Conservation (phyloP, 2,329 filamentous ascomycete species). For the Hortaea sp. region DNA sequence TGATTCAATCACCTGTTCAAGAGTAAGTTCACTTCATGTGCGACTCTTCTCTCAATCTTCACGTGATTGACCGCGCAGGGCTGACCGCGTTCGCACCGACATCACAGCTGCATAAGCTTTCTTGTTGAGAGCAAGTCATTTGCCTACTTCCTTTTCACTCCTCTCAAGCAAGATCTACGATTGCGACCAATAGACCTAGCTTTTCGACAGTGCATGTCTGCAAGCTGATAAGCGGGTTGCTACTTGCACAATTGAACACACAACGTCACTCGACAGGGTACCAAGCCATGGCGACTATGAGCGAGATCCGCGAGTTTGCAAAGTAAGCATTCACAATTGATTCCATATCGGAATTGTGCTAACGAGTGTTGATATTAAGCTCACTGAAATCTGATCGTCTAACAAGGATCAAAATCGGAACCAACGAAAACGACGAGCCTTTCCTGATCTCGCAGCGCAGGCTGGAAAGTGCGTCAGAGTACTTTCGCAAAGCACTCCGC, state of each 20-base stretch:
- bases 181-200: too few species aligned
- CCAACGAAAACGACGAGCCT: not conserved
- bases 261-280: not conserved
- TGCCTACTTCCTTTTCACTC: too few species aligned
- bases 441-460: not conserved
- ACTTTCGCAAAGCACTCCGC: not conserved
- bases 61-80: too few species aligned
- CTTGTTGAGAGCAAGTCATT: too few species aligned
- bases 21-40: too few species aligned
- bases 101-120: too few species aligned
- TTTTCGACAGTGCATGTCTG: too few species aligned
- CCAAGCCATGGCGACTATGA: not conserved
- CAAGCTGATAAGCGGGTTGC: not conserved
- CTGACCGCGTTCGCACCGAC: too few species aligned
- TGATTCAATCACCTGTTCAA: too few species aligned
- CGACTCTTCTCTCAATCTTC: too few species aligned
- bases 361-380: not conserved
- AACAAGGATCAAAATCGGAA: constrained; percentile 1
- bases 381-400: not conserved
- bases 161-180: too few species aligned
- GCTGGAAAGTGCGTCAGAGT: not conserved
- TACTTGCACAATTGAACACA: not conserved
- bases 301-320: not conserved
- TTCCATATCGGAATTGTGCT: not conserved
- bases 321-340: not conserved